Conservation (phyloP, 805 yeast genomes). For the Yamadazyma nakazawae region DNA sequence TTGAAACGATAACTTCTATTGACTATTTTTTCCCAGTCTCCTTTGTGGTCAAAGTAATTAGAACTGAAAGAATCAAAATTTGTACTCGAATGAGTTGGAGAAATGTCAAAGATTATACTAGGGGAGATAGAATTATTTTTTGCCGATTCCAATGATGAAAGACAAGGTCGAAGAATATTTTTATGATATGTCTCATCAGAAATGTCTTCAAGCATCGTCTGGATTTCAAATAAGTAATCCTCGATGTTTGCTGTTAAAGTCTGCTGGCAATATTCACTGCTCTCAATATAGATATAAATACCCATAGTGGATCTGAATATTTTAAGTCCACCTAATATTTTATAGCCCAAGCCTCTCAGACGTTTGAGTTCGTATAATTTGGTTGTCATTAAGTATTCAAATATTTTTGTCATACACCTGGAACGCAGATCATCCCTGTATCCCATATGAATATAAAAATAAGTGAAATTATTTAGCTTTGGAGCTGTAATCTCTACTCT, state of each 20-base stretch:
- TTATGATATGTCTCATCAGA: conserved; percentile 2
- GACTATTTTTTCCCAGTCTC: conserved; percentile 48
- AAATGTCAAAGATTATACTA: conserved; percentile 20
- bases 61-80: conserved; percentile 18
- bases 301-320: conserved; percentile 13
- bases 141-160: neutral
- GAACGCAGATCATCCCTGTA: conserved; percentile 2
- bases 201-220: neutral
- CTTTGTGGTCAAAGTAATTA: conserved; percentile 36
- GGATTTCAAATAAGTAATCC: conserved; percentile 7
- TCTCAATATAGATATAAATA: conserved; percentile 11
- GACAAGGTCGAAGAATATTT: conserved; percentile 3
- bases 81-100: conserved; percentile 28
- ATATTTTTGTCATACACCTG: conserved; percentile 6
- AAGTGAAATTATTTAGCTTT: conserved; percentile 1
- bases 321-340: conserved; percentile 9
- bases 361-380: conserved; percentile 2
- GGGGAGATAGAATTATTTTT: conserved; percentile 13
- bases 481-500: neutral
- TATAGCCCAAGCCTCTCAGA: conserved; percentile 10
- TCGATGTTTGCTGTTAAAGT: conserved; percentile 7
- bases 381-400: conserved; percentile 6
- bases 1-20: conserved; percentile 42
- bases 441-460: conserved; percentile 11
- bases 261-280: conserved; percentile 6